Evolutionary conservation across 116 monocot species (phyloP).

Genomic region (Iris pallida): DNA sequence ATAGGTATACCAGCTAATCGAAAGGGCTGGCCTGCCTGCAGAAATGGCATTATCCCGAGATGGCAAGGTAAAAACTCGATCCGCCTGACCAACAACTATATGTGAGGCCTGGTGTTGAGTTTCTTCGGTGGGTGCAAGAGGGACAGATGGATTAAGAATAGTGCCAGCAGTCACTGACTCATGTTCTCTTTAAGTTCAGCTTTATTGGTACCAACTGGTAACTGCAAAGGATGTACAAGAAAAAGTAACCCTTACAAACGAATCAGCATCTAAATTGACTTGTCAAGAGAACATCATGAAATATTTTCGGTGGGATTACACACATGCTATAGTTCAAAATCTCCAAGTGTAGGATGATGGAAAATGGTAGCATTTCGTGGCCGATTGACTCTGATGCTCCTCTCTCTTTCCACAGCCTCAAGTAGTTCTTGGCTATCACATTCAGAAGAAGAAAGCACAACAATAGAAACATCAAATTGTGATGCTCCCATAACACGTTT

Average conservation of each 20-base stretch:
- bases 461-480: background rate
- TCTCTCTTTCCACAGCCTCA: conserved; percentile 76
- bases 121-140: conserved; percentile 17
- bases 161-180: conserved; percentile 16
- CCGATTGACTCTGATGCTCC: conserved; percentile 40
- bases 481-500: no score
- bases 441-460: background rate
- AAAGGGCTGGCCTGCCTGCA: conserved; percentile 8
- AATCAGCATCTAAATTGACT: background rate
- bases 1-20: conserved; percentile 11
- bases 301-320: background rate
- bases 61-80: conserved; percentile 13
- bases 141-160: conserved; percentile 13
- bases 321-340: conserved; percentile 81
- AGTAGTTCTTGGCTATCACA: conserved; percentile 76
- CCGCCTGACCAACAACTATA: conserved; percentile 10
- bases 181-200: conserved; percentile 55
- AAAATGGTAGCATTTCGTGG: conserved; percentile 44
- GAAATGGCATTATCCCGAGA: conserved; percentile 15
- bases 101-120: background rate
- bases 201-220: conserved; percentile 52
- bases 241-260: background rate
- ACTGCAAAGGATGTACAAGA: conserved; percentile 25
- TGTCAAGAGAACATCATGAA: background rate
- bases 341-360: conserved; percentile 65